Base-by-base conservation (phyloP, 1,284 basidiomycete genomes). In the Leccinum pallidistipes region DNA sequence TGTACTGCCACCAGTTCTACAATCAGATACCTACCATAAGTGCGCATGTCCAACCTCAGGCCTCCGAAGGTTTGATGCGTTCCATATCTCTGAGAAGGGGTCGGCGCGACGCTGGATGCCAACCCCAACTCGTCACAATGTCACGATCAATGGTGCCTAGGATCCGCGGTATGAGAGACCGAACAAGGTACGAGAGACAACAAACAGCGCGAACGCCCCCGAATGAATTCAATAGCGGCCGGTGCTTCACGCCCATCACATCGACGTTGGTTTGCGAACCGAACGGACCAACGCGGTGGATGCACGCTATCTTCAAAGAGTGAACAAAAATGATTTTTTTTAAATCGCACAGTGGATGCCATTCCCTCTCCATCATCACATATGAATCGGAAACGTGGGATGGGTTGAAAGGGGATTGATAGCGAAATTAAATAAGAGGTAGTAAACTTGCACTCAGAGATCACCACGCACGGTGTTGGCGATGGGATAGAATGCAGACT, bases 101-200 rank as follows among this genome's bases (percentile, higher is more conserved):
- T 29, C 9, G 5, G 51, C 2, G 34, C 27, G 60, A 56, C 29
- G 57, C 0, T 55, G 71, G 57, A 70, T 73, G 55, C 69, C 69
- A 73, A n/a, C 27, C 11, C 32, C 11, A 38, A 53, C 61, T 58
- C 64, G 56, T 70, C 71, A 73, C 69, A 62, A 16, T 9, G 14
- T 70, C 70, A 71, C 71, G 36, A 45, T 54, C 11, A 47, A 24
- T 51, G 60, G 58, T 18, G 58, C 68, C 60, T 64, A 62, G 65
- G 69, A 69, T 72, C 65, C 70, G 70, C 68, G 69, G 70, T 61
- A 18, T 18, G 49, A 56, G 61, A 55, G 31, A 57, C 57, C 47
- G 62, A 34, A 59, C 29, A 55, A 50, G 47, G 51, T 36, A 51
- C 29, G 18, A 50, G 49, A 47, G 36, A 63, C 43, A 5, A 21